These are phyloP conservation scores for Sporothrix phasma DNA, from an alignment of 2,329 filamentous ascomycete genomes.

Conservation along the genomic window DNA sequence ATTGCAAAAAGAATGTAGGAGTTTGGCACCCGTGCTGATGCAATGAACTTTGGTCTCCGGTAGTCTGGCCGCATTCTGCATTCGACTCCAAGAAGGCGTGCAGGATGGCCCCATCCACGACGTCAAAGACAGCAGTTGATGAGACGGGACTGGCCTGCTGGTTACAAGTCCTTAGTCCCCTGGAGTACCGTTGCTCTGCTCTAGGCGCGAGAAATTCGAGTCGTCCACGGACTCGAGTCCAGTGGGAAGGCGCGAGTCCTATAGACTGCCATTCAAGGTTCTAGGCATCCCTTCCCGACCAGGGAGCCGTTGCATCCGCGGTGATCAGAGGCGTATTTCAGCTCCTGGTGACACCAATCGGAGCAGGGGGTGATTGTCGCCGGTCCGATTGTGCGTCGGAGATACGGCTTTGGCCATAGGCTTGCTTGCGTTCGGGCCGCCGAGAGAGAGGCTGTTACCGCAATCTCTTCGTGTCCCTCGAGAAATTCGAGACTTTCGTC, in stretches of 20 bases:
- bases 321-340: neutral
- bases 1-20: neutral
- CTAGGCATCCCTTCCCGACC: neutral
- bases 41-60: neutral
- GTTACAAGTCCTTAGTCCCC: neutral
- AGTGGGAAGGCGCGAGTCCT: neutral
- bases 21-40: neutral
- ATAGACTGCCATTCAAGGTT: neutral
- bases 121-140: neutral
- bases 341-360: neutral
- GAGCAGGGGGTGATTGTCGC: neutral
- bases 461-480: neutral
- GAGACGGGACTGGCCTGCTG: neutral
- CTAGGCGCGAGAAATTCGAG: neutral
- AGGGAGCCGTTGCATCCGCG: neutral
- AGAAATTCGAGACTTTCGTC: neutral
- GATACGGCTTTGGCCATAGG: neutral
- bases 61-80: neutral
- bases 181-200: neutral
- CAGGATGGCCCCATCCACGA: neutral
- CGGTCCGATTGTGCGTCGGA: neutral
- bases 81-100: neutral
- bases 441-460: constrained; percentile 1
- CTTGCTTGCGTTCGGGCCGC: neutral
- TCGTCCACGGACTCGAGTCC: neutral